Percentiles rank a stretch among this genome's conserved stretches.
Conservation (phyloP, 257 asterid genomes). For the Ophiorrhiza pumila region DNA sequence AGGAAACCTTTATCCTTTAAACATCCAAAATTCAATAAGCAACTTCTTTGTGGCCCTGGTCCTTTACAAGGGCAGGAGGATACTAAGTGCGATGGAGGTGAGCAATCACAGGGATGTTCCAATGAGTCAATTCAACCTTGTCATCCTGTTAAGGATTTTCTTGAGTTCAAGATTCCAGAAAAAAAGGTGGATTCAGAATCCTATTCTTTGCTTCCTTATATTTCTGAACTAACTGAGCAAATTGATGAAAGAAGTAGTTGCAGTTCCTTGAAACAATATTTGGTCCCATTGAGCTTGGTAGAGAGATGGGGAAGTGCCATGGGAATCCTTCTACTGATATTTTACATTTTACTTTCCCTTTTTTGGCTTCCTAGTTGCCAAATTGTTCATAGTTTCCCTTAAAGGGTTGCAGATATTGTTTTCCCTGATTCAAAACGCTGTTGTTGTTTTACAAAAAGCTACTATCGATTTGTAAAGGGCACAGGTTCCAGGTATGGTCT, state of each 20-base stretch:
- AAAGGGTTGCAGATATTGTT: slow-evolving; percentile 63
- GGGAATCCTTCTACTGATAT: slow-evolving; percentile 52
- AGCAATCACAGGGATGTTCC: slow-evolving; percentile 36
- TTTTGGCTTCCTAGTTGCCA: neutral
- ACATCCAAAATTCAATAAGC: slow-evolving; percentile 43
- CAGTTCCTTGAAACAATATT: slow-evolving; percentile 29
- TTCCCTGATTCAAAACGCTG: slow-evolving; percentile 84
- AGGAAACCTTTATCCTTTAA: slow-evolving; percentile 57
- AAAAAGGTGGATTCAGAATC: slow-evolving; percentile 33
- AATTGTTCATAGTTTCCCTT: slow-evolving; percentile 9
- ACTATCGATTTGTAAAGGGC: slow-evolving; percentile 88
- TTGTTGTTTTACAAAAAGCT: slow-evolving; percentile 95
- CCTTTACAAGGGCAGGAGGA: slow-evolving; percentile 45
- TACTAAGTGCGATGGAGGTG: slow-evolving; percentile 33
- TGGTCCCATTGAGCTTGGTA: slow-evolving; percentile 64
- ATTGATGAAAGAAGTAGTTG: slow-evolving; percentile 34
- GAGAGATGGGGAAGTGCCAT: slow-evolving; percentile 92
- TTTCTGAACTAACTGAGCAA: slow-evolving; percentile 32
- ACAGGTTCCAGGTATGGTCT: slow-evolving; percentile 77
- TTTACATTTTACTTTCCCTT: neutral
- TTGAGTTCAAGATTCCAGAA: slow-evolving; percentile 38
- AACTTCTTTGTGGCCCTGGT: slow-evolving; percentile 56
- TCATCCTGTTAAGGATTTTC: slow-evolving; percentile 58
- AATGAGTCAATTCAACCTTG: slow-evolving; percentile 50
- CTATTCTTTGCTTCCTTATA: slow-evolving; percentile 11